phyloP scores from a whole-genome alignment of 805 yeast genomes.

The Yamadazyma sp. region DNA sequence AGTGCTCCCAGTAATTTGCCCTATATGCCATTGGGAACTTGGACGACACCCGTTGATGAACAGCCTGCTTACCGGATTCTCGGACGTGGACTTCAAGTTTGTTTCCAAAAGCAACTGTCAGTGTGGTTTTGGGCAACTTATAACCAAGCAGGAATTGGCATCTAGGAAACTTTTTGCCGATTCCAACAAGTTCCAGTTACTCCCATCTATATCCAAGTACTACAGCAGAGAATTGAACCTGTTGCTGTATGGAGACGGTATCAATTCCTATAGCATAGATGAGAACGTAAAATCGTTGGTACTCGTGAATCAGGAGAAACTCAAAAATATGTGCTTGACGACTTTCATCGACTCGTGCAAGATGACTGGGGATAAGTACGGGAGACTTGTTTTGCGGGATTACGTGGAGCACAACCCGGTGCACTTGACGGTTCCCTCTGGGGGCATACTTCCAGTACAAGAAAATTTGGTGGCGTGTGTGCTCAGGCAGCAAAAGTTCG shows the following conservation, averaged over 20 bases:
- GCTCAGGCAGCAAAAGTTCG: conserved; percentile 24
- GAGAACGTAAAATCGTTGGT: not conserved
- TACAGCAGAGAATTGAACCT: not conserved
- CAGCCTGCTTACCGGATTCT: conserved; percentile 9
- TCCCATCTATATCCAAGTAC: conserved; percentile 4
- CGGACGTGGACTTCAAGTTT: conserved; percentile 11
- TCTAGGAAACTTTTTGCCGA: conserved; percentile 17
- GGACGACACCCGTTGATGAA: not conserved
- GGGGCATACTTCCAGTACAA: not conserved
- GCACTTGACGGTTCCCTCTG: conserved; percentile 1
- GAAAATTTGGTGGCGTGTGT: conserved; percentile 30
- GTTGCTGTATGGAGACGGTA: not conserved
- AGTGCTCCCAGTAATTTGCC: conserved; percentile 14
- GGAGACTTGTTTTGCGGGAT: conserved; percentile 6
- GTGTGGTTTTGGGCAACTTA: conserved; percentile 12
- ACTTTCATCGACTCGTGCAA: not conserved
- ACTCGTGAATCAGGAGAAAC: not conserved
- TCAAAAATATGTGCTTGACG: not conserved
- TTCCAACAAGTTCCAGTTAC: no score
- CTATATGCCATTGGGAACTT: conserved; percentile 12
- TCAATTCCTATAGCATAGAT: not conserved
- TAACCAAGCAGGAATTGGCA: conserved; percentile 23
- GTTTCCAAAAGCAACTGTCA: conserved; percentile 8
- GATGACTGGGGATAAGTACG: not conserved
- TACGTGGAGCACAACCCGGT: conserved; percentile 12